These are phyloP conservation scores for Nakazawaea laoshanensis DNA, from an alignment of 805 yeast genomes.

Conservation along the genomic window DNA sequence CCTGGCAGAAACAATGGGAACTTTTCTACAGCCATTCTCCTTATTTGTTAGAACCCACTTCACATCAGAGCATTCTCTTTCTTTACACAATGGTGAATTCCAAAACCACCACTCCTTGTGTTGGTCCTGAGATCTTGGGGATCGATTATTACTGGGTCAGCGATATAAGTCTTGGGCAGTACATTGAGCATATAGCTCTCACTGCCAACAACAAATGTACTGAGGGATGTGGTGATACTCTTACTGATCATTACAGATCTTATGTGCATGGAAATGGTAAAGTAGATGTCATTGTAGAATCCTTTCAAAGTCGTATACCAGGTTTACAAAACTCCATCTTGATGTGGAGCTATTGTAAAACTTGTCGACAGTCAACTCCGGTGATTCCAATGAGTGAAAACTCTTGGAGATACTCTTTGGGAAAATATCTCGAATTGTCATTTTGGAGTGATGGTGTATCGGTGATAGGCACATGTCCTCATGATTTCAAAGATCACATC, in stretches of 20 bases:
- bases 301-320: slow-evolving; percentile 43
- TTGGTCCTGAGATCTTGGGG: slow-evolving; percentile 79
- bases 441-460: slow-evolving; percentile 66
- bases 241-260: slow-evolving; percentile 70
- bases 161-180: slow-evolving; percentile 85
- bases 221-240: slow-evolving; percentile 70
- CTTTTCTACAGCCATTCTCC: slow-evolving; percentile 41
- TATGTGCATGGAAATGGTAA: slow-evolving; percentile 87
- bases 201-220: slow-evolving; percentile 63
- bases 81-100: slow-evolving; percentile 77
- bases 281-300: slow-evolving; percentile 69
- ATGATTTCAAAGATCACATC: slow-evolving; percentile 75
- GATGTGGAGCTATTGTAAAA: slow-evolving; percentile 88
- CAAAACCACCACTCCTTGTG: slow-evolving; percentile 83
- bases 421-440: slow-evolving; percentile 80
- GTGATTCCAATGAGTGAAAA: slow-evolving; percentile 75
- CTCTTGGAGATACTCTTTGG: slow-evolving; percentile 87
- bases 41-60: slow-evolving; percentile 57
- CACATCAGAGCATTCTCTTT: slow-evolving; percentile 73
- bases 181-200: slow-evolving; percentile 68
- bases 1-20: slow-evolving; percentile 60
- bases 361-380: slow-evolving; percentile 70
- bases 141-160: slow-evolving; percentile 87
- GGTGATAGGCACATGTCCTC: slow-evolving; percentile 59
- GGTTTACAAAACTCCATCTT: slow-evolving; percentile 61